Conservation (phyloP, 306 rosid species). For the Erythrophleum fordii region DNA sequence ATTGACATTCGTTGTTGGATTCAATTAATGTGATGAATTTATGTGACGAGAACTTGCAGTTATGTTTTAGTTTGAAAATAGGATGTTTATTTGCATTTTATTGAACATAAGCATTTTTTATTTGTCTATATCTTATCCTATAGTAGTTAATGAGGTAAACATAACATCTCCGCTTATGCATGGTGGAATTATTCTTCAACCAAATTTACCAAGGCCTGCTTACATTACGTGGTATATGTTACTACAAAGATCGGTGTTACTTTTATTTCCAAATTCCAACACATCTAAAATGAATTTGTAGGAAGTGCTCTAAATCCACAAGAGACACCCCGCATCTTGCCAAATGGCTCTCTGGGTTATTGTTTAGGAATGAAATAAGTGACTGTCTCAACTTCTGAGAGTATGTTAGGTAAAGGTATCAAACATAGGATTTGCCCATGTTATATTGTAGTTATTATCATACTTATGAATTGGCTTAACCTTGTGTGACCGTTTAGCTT, state of each 20-base stretch:
- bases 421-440: not conserved
- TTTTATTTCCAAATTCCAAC: not conserved
- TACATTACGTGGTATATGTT: not conserved
- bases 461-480: not conserved
- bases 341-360: not conserved
- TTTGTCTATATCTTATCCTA: not conserved
- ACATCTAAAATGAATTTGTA: not conserved
- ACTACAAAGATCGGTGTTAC: not conserved
- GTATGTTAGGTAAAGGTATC: not conserved
- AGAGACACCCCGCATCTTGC: not conserved
- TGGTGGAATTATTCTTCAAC: not conserved
- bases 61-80: constrained; percentile 12
- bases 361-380: not conserved
- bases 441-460: not conserved
- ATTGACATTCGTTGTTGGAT: constrained; percentile 18
- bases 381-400: not conserved
- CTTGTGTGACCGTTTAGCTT: not conserved
- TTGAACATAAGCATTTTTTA: constrained; percentile 11
- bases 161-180: not conserved
- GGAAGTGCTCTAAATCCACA: not conserved
- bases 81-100: constrained; percentile 21
- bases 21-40: constrained; percentile 17
- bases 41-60: not conserved
- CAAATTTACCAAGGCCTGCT: not conserved
- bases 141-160: not conserved